Evolutionary conservation across 108 stramenopile species (phyloP).

Genomic region (Hondaea fermentalgiana): DNA sequence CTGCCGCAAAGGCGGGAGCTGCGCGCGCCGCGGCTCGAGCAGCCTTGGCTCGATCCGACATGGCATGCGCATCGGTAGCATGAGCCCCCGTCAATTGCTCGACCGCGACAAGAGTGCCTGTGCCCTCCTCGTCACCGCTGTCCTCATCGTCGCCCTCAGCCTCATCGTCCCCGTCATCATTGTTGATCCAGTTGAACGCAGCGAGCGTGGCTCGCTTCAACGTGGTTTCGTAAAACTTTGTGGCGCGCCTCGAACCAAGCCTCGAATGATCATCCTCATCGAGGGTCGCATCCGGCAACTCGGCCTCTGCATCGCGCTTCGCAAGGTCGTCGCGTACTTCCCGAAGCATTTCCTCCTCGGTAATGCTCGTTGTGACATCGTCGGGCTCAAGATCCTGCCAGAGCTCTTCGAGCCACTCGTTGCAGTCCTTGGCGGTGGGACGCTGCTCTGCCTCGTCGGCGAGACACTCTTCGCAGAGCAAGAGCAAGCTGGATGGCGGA

Average conservation of each 20-base stretch:
- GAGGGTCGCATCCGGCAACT: neutral
- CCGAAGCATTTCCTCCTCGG: neutral
- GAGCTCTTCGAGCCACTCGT: constrained; percentile 8
- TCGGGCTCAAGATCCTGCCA: neutral
- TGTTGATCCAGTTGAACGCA: neutral
- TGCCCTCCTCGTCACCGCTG: neutral
- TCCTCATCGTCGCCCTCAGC: neutral
- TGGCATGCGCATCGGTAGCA: neutral
- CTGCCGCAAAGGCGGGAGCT: neutral
- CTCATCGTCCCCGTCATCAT: neutral
- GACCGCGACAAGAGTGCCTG: neutral
- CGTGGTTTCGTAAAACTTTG: neutral
- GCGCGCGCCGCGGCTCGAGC: neutral
- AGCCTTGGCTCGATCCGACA: neutral
- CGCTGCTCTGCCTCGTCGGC: constrained; percentile 20
- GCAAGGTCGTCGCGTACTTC: neutral
- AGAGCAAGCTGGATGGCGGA: neutral
- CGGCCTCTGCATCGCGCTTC: neutral
- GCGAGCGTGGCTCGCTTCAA: neutral
- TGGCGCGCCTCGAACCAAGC: neutral
- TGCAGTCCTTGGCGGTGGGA: neutral
- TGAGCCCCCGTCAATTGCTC: neutral
- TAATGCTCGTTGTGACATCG: neutral
- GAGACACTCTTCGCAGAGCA: constrained; percentile 16
- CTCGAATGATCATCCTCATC: neutral